A percentile compares a stretch with the other conserved stretches of the same genome.
Conservation (phyloP, 306 rosid species). For the Hylodesmum podocarpum region DNA sequence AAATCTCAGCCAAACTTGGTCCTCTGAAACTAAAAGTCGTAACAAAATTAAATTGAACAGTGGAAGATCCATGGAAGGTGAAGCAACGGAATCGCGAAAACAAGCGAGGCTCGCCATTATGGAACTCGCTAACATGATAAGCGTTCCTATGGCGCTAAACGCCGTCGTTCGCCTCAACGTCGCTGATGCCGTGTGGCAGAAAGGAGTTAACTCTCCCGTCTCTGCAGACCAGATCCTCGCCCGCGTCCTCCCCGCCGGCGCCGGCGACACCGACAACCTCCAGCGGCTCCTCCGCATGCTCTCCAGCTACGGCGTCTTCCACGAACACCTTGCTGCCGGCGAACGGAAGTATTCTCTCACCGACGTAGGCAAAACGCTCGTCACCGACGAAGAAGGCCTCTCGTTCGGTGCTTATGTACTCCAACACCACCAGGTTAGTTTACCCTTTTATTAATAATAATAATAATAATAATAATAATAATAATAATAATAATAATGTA, state of each 20-base stretch:
- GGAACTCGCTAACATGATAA: conserved; percentile 92
- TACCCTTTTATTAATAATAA: neutral
- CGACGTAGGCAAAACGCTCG: conserved; percentile 71
- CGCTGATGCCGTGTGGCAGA: conserved; percentile 81
- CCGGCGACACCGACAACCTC: conserved; percentile 80
- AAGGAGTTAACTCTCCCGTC: conserved; percentile 70
- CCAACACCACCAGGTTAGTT: conserved; percentile 83
- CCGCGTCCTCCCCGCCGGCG: conserved; percentile 45
- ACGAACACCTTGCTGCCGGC: conserved; percentile 44
- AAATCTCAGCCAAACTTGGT: too few species aligned
- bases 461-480: too few species aligned
- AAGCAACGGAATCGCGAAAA: conserved; percentile 40
- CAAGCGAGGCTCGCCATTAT: conserved; percentile 59
- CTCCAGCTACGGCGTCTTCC: conserved; percentile 71
- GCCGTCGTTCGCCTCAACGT: conserved; percentile 90
- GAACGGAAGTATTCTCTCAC: conserved; percentile 74
- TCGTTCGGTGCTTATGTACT: conserved; percentile 76
- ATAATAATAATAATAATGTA: neutral
- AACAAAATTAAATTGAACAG: neutral
- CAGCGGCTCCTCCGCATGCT: conserved; percentile 85
- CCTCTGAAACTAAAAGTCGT: too few species aligned
- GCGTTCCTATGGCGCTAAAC: conserved; percentile 91
- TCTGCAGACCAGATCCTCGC: conserved; percentile 62
- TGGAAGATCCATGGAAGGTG: conserved; percentile 12
- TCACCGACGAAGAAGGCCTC: conserved; percentile 56